These are phyloP conservation scores for Helminthosporium solani DNA, from an alignment of 2,329 filamentous ascomycete genomes.

Conservation along the genomic window DNA sequence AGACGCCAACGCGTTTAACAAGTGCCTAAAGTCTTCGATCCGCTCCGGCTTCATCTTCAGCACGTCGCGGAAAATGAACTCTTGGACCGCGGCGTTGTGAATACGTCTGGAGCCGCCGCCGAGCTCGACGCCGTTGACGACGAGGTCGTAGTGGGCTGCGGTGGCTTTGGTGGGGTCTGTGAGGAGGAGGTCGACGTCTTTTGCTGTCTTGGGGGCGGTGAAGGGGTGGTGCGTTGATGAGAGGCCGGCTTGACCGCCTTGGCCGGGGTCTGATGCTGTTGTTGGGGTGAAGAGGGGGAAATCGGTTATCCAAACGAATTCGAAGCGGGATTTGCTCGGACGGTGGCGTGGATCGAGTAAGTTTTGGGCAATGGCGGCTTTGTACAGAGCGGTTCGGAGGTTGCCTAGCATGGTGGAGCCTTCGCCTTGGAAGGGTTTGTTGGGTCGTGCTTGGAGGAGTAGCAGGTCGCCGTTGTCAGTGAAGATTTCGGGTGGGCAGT, in stretches of 20 bases:
- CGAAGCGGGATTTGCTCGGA: slow-evolving; percentile 49
- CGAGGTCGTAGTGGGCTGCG: slow-evolving; percentile 93
- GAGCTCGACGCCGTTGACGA: slow-evolving; percentile 91
- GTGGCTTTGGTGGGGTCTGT: slow-evolving; percentile 69
- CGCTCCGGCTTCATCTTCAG: slow-evolving; percentile 73
- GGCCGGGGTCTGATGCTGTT: slow-evolving; percentile 67
- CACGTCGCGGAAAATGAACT: slow-evolving; percentile 80
- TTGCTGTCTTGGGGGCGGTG: slow-evolving; percentile 73
- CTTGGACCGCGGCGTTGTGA: slow-evolving; percentile 78
- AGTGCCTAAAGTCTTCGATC: slow-evolving; percentile 78
- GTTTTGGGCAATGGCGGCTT: slow-evolving; percentile 63
- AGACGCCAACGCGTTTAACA: slow-evolving; percentile 76
- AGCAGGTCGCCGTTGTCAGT: slow-evolving; percentile 71
- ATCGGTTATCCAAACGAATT: slow-evolving; percentile 81
- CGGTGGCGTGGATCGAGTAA: slow-evolving; percentile 54
- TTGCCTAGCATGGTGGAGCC: slow-evolving; percentile 74
- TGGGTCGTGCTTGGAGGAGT: slow-evolving; percentile 74
- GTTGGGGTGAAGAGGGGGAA: slow-evolving; percentile 89
- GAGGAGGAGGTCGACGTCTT: slow-evolving; percentile 73
- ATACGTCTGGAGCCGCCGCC: slow-evolving; percentile 93
- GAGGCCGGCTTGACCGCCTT: slow-evolving; percentile 78
- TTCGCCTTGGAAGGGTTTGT: slow-evolving; percentile 61
- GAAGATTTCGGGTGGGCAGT: slow-evolving; percentile 54
- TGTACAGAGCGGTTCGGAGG: slow-evolving; percentile 69
- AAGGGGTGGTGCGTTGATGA: slow-evolving; percentile 93